A percentile compares a stretch with the other conserved stretches of the same genome.
phyloP scores from a whole-genome alignment of 306 rosid genomes.

The Mimosa bimucronata region DNA sequence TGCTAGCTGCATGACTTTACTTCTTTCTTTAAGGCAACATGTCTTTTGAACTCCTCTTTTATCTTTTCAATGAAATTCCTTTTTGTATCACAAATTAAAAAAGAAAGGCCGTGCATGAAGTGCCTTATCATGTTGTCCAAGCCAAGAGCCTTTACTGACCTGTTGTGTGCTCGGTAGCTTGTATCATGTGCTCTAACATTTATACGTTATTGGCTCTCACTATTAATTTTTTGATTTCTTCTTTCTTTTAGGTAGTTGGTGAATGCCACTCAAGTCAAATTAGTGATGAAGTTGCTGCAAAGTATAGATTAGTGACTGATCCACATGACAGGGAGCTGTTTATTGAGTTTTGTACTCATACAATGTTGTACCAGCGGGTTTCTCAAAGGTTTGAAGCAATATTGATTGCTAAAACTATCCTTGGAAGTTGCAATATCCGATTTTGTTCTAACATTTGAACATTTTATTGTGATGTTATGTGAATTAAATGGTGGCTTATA shows the following conservation, averaged over 20 bases:
- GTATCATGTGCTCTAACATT: not conserved
- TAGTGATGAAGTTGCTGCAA: slow-evolving; percentile 67
- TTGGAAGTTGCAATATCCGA: slow-evolving; percentile 40
- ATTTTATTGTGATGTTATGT: slow-evolving; percentile 19
- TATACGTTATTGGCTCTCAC: slow-evolving; percentile 35
- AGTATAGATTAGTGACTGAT: slow-evolving; percentile 58
- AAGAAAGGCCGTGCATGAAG: not conserved
- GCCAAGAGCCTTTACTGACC: slow-evolving; percentile 19
- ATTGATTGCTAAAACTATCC: slow-evolving; percentile 30
- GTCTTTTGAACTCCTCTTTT: not conserved
- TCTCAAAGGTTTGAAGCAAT: slow-evolving; percentile 67
- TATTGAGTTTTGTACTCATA: slow-evolving; percentile 86
- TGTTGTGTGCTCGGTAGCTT: not conserved
- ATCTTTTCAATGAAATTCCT: not conserved
- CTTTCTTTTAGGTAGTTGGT: slow-evolving; percentile 77
- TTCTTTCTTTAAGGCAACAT: not conserved
- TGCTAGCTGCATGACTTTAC: not conserved
- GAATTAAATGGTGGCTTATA: slow-evolving; percentile 39
- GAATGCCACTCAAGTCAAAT: slow-evolving; percentile 72
- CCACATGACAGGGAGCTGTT: slow-evolving; percentile 69
- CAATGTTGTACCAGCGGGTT: slow-evolving; percentile 76
- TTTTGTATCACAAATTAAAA: not conserved
- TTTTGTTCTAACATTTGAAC: slow-evolving; percentile 11
- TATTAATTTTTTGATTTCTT: slow-evolving; percentile 33
- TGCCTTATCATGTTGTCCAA: not conserved